Conservation (phyloP, 768 basidiomycete genomes). For the Rhodotorula paludigena region DNA sequence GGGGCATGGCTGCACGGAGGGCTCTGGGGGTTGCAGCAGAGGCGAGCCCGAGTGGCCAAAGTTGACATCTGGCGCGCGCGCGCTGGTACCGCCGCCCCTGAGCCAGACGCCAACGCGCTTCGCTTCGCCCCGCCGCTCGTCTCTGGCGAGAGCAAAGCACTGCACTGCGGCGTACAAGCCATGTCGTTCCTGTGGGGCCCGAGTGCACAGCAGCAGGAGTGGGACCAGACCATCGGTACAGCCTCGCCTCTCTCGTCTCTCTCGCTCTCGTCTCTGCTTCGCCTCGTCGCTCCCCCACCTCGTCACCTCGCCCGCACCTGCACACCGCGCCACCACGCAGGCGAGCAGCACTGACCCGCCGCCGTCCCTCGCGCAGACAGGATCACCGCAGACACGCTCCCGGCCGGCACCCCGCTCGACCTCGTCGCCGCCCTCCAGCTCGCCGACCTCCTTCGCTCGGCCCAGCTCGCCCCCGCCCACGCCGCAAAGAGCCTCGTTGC, state of each 20-base stretch:
- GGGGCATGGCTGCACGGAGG: background rate
- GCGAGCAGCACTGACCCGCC: slow-evolving; percentile 2
- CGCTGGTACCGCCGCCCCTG: too few relatives aligned
- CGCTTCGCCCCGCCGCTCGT: too few relatives aligned
- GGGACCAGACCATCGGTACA: slow-evolving; percentile 24
- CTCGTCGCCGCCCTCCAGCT: slow-evolving; percentile 82
- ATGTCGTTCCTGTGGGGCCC: slow-evolving; percentile 35
- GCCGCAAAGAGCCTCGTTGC: slow-evolving; percentile 84
- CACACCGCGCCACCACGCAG: background rate
- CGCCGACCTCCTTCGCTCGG: slow-evolving; percentile 92
- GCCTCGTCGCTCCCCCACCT: background rate
- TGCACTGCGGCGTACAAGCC: too few relatives aligned
- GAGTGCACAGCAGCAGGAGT: slow-evolving; percentile 9
- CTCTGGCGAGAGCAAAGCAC: too few relatives aligned
- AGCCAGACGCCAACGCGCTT: too few relatives aligned
- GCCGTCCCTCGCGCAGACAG: slow-evolving; percentile 59
- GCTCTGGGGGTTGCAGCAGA: background rate
- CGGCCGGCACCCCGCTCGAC: slow-evolving; percentile 79
- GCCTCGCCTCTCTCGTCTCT: background rate
- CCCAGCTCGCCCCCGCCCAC: slow-evolving; percentile 74
- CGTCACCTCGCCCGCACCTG: background rate
- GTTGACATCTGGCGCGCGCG: background rate
- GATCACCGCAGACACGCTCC: slow-evolving; percentile 84
- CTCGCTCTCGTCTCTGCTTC: background rate
- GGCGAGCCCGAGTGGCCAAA: background rate